Percentiles rank a stretch among this genome's conserved stretches.
Evolutionary conservation across 768 basidiomycete species (phyloP).

Genomic region (Calvatia gigantea): DNA sequence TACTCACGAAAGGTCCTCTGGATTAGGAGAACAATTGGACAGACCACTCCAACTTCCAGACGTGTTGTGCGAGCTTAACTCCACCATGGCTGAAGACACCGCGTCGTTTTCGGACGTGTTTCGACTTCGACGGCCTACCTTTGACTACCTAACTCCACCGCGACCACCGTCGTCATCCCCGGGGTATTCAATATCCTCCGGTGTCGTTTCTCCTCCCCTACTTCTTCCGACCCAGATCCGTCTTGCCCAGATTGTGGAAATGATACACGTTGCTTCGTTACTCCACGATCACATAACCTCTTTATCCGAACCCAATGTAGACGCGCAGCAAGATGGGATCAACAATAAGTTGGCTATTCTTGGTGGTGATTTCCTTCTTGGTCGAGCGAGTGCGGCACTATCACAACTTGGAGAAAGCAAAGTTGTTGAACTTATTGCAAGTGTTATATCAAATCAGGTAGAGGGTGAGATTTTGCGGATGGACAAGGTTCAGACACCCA

Average conservation of each 20-base stretch:
- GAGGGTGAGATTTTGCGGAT: conserved; percentile 93
- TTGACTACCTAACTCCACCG: conserved; percentile 22
- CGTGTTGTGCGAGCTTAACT: conserved; percentile 90
- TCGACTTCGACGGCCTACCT: conserved; percentile 33
- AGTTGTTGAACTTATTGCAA: conserved; percentile 90
- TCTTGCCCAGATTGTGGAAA: conserved; percentile 94
- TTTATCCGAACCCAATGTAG: conserved; percentile 54
- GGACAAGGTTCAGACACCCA: conserved; percentile 45
- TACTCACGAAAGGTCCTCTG: conserved; percentile 50
- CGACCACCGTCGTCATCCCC: conserved; percentile 26
- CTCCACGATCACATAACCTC: conserved; percentile 92
- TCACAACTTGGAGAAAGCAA: conserved; percentile 83
- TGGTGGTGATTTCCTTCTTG: conserved; percentile 93
- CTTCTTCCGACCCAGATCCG: conserved; percentile 88
- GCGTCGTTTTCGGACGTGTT: conserved; percentile 63
- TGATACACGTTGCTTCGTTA: conserved; percentile 95
- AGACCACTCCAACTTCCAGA: conserved; percentile 74
- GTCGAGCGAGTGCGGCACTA: conserved; percentile 83
- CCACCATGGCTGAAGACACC: conserved; percentile 76
- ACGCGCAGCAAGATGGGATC: conserved; percentile 53
- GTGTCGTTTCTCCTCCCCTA: conserved; percentile 28
- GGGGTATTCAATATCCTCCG: conserved; percentile 1
- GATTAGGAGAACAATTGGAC: conserved; percentile 62
- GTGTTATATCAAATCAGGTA: conserved; percentile 92
- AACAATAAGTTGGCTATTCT: conserved; percentile 94